Percentiles rank a stretch among this genome's conserved stretches.
Evolutionary conservation across 179 eudicot genomes (phyloP).

Genomic region (Camellia oleifera): DNA sequence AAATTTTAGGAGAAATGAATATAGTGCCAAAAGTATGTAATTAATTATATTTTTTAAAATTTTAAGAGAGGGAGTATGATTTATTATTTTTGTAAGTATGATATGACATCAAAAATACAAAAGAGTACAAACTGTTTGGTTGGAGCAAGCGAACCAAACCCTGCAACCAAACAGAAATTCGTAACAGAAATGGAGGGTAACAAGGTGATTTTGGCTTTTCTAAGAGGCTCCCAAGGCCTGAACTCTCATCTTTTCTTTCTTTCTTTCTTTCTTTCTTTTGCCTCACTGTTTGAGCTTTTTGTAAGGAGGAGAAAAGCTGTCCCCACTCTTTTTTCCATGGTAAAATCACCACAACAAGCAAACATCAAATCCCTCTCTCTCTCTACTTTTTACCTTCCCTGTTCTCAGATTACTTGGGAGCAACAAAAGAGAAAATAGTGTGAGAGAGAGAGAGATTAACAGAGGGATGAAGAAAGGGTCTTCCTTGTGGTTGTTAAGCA

Average conservation of each 20-base stretch:
- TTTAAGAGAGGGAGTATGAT: too few species aligned
- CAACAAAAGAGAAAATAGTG: constrained; percentile 16
- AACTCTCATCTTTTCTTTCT: constrained; percentile 21
- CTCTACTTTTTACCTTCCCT: not conserved
- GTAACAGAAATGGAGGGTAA: constrained; percentile 24
- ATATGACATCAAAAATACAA: not conserved
- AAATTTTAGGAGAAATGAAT: too few species aligned
- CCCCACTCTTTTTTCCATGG: constrained; percentile 30
- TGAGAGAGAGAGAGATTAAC: constrained; percentile 11
- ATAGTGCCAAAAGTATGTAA: too few species aligned
- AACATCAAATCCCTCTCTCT: constrained; percentile 13
- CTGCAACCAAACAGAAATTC: constrained; percentile 12
- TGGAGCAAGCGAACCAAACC: constrained; percentile 16
- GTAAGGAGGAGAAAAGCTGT: constrained; percentile 29
- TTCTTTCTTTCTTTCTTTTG: not conserved
- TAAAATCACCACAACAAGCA: constrained; percentile 4
- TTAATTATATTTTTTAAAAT: too few species aligned
- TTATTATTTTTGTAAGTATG: too few species aligned
- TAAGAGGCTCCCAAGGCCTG: constrained; percentile 8
- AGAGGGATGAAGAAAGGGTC: constrained; percentile 9
- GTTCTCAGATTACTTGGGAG: constrained; percentile 18
- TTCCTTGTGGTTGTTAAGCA: constrained; percentile 13
- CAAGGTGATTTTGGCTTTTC: constrained; percentile 12
- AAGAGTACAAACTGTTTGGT: not conserved
- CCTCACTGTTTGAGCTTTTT: constrained; percentile 23